phyloP scores from a whole-genome alignment of 1,139 yeast species.

The Ogataea hybrid region DNA sequence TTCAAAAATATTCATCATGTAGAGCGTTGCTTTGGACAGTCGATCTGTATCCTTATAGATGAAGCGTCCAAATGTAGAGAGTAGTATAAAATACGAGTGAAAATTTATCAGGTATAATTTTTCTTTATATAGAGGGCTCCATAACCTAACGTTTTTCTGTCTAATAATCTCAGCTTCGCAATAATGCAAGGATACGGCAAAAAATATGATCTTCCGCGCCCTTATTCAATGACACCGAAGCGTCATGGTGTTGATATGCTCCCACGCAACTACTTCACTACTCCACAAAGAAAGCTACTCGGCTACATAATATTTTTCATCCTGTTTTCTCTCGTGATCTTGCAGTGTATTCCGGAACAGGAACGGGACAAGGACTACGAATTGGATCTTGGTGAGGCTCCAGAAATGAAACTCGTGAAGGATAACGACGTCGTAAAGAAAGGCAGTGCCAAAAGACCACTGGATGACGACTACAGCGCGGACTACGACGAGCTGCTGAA shows the following conservation, averaged over 20 bases:
- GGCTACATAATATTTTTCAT: constrained; percentile 35
- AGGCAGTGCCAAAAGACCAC: constrained; percentile 41
- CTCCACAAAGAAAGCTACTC: constrained; percentile 43
- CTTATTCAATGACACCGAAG: constrained; percentile 29
- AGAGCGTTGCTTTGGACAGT: constrained; percentile 3
- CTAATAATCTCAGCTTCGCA: not conserved
- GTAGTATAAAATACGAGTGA: not conserved
- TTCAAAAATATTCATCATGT: constrained; percentile 25
- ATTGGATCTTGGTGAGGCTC: not conserved
- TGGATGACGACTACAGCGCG: constrained; percentile 33
- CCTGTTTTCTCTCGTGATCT: constrained; percentile 33
- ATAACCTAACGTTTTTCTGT: constrained; percentile 1
- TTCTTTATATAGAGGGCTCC: constrained; percentile 1
- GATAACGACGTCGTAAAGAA: constrained; percentile 37
- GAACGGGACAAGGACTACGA: constrained; percentile 10
- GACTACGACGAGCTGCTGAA: constrained; percentile 41
- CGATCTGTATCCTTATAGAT: constrained; percentile 6
- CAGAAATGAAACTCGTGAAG: constrained; percentile 3
- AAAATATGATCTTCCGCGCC: constrained; percentile 30
- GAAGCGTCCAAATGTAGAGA: not conserved
- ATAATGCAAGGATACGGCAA: constrained; percentile 31
- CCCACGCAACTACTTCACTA: constrained; percentile 34
- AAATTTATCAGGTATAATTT: not conserved
- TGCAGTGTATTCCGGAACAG: constrained; percentile 25
- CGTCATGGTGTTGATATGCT: constrained; percentile 18